Percentiles rank a stretch among this genome's conserved stretches.
These are phyloP conservation scores for Ganoderma resinaceum DNA, from an alignment of 1,284 basidiomycete genomes.

Conservation along the genomic window DNA sequence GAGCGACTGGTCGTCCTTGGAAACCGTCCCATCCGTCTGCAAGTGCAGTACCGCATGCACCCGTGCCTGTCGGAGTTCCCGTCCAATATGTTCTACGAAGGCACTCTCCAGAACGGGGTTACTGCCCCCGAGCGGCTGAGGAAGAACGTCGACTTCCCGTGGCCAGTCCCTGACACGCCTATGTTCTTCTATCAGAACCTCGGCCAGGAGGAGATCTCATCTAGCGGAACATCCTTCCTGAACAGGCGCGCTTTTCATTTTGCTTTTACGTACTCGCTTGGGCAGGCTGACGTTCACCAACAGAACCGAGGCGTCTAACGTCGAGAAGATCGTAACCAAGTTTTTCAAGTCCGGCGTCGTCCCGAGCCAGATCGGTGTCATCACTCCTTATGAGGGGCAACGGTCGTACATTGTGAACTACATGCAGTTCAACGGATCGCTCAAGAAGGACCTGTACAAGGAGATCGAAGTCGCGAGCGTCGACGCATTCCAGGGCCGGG, in stretches of 20 bases:
- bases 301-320: conserved; percentile 97
- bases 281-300: conserved; percentile 27
- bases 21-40: conserved; percentile 96
- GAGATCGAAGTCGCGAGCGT: conserved; percentile 99
- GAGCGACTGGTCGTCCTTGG: conserved; percentile 95
- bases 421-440: conserved; percentile 98
- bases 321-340: conserved; percentile 99
- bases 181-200: conserved; percentile 99
- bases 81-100: conserved; percentile 99
- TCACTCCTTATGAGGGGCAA: conserved; percentile 99
- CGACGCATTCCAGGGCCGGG: conserved; percentile 99
- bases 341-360: conserved; percentile 99
- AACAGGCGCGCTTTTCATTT: conserved; percentile 68
- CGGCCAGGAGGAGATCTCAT: conserved; percentile 98
- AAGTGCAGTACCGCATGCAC: conserved; percentile 99
- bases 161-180: conserved; percentile 97
- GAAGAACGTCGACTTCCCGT: conserved; percentile 99
- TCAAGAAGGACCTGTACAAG: conserved; percentile 99
- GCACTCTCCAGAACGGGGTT: conserved; percentile 98
- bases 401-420: conserved; percentile 99
- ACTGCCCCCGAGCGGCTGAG: conserved; percentile 96
- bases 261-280: conserved; percentile 22
- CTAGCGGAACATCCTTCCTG: conserved; percentile 97
- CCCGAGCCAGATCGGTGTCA: conserved; percentile 95
- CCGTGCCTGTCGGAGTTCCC: conserved; percentile 99